phyloP scores from a whole-genome alignment of 1,139 yeast species.

The Saccharomycopsis hybrid region DNA sequence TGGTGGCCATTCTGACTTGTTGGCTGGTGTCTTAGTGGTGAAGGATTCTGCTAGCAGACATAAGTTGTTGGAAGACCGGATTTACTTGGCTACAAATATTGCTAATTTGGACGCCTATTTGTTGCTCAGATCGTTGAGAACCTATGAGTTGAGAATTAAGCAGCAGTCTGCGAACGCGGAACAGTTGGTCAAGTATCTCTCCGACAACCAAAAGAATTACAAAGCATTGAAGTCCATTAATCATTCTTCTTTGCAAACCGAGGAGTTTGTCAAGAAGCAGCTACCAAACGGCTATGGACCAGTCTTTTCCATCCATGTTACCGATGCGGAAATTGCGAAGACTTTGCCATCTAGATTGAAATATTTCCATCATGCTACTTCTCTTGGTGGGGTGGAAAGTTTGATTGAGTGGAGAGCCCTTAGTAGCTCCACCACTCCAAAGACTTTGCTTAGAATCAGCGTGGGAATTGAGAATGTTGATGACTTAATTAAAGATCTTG shows the following conservation, averaged over 20 bases:
- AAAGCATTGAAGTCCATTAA: conserved; percentile 46
- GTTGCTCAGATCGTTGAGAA: conserved; percentile 70
- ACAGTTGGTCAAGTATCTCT: conserved; percentile 53
- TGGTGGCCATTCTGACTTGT: conserved; percentile 90
- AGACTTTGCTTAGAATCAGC: conserved; percentile 64
- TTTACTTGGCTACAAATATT: conserved; percentile 67
- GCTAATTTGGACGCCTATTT: conserved; percentile 73
- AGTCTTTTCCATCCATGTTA: conserved; percentile 61
- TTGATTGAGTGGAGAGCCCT: conserved; percentile 91
- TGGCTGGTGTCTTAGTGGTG: conserved; percentile 73
- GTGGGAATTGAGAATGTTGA: conserved; percentile 85
- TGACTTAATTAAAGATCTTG: conserved; percentile 68
- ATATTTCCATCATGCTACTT: conserved; percentile 83
- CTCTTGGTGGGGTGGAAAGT: conserved; percentile 91
- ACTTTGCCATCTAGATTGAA: conserved; percentile 59
- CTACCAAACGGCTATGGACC: conserved; percentile 63
- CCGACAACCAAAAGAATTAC: conserved; percentile 37
- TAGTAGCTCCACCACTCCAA: conserved; percentile 55
- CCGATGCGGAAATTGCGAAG: conserved; percentile 50
- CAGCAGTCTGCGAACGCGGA: conserved; percentile 62
- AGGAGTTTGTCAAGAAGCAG: conserved; percentile 56
- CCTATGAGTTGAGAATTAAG: conserved; percentile 62
- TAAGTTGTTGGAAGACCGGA: conserved; percentile 52
- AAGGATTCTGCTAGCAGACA: conserved; percentile 43
- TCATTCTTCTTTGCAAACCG: conserved; percentile 74